phyloP scores from a whole-genome alignment of 2,329 filamentous ascomycete species.

The Fusarium pseudonygamai region DNA sequence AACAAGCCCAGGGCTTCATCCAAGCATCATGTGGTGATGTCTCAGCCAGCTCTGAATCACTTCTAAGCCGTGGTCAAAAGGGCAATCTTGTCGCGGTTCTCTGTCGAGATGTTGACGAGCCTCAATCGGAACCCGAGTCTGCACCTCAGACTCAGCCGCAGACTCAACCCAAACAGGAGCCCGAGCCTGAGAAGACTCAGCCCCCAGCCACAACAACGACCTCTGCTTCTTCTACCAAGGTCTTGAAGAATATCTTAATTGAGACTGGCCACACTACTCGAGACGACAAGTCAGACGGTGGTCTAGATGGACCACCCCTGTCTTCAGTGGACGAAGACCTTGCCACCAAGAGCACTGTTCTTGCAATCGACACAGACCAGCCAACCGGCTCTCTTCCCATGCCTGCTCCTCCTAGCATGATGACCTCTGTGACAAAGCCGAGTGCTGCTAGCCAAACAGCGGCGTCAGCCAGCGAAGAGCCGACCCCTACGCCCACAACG shows the following conservation, averaged over 20 bases:
- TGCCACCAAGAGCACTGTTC: conserved; percentile 32
- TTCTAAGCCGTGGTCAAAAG: conserved; percentile 50
- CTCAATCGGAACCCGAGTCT: conserved; percentile 6
- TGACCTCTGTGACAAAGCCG: conserved; percentile 22
- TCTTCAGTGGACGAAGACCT: conserved; percentile 31
- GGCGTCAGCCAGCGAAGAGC: background rate
- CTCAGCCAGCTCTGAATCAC: conserved; percentile 40
- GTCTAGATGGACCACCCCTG: conserved; percentile 15
- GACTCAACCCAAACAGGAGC: conserved; percentile 7
- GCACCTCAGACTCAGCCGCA: conserved; percentile 11
- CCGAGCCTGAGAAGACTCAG: conserved; percentile 12
- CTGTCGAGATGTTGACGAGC: conserved; percentile 42
- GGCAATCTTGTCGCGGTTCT: conserved; percentile 51
- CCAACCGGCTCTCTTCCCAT: conserved; percentile 32
- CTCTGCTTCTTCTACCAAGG: conserved; percentile 7
- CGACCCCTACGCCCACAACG: conserved; percentile 15
- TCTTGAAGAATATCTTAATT: conserved; percentile 26
- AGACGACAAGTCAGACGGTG: background rate
- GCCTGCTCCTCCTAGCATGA: conserved; percentile 17
- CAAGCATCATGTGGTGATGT: conserved; percentile 42
- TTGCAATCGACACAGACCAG: conserved; percentile 34
- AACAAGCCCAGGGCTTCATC: conserved; percentile 43
- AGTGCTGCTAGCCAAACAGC: conserved; percentile 4
- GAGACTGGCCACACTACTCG: conserved; percentile 18
- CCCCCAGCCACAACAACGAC: conserved; percentile 3